These are phyloP conservation scores for Salix suchowensis DNA, from an alignment of 345 rosid species.

Conservation along the genomic window DNA sequence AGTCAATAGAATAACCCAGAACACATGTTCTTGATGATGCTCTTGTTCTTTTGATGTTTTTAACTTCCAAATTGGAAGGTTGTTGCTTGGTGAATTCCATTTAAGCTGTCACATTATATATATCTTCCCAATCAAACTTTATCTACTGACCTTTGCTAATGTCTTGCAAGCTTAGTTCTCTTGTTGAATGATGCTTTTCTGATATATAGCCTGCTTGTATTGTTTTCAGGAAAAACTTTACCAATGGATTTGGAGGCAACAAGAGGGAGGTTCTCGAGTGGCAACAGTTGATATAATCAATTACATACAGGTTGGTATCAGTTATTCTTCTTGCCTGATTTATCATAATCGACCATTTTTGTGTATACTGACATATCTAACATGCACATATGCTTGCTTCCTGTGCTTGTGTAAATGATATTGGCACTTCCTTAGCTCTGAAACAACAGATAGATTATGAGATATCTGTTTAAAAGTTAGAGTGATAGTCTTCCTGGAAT, in stretches of 20 bases:
- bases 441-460: background rate
- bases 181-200: background rate
- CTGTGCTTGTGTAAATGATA: background rate
- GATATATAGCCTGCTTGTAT: background rate
- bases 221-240: conserved; percentile 69
- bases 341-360: background rate
- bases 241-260: conserved; percentile 83
- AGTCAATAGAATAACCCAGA: background rate
- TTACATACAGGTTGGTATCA: conserved; percentile 59
- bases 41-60: background rate
- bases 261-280: conserved; percentile 79
- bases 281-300: conserved; percentile 55
- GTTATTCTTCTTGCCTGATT: background rate
- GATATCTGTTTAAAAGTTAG: background rate
- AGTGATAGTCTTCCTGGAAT: background rate
- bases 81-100: background rate
- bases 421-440: background rate
- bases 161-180: background rate
- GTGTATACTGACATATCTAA: background rate
- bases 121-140: background rate
- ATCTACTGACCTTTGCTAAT: background rate
- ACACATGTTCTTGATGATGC: background rate
- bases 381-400: background rate
- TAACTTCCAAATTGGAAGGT: background rate
- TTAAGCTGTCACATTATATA: background rate